phyloP scores from a whole-genome alignment of 257 asterid species.

The Jacaranda mimosifolia region DNA sequence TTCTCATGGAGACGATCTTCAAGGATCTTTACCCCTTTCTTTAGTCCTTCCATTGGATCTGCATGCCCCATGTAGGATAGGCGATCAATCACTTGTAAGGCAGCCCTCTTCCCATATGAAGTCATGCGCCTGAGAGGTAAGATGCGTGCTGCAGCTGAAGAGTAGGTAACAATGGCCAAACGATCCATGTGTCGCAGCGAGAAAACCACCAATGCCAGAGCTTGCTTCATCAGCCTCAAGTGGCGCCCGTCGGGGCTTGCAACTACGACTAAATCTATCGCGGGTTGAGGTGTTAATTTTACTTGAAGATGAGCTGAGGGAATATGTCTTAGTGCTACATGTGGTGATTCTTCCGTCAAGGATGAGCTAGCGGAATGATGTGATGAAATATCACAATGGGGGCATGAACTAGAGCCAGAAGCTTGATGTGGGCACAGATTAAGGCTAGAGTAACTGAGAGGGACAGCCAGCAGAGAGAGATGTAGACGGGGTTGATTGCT shows the following conservation, averaged over 20 bases:
- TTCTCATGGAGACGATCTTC: constrained; percentile 57
- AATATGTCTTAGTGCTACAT: constrained; percentile 7
- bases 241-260: constrained; percentile 69
- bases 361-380: constrained; percentile 15
- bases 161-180: constrained; percentile 63
- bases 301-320: constrained; percentile 52
- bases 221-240: constrained; percentile 69
- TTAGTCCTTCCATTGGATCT: constrained; percentile 65
- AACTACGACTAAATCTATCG: constrained; percentile 67
- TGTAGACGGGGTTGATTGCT: constrained; percentile 50
- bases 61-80: constrained; percentile 59
- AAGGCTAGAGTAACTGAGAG: constrained; percentile 39
- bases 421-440: constrained; percentile 37
- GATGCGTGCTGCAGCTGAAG: constrained; percentile 63
- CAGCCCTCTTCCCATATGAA: constrained; percentile 63
- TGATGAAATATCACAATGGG: neutral
- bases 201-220: constrained; percentile 66
- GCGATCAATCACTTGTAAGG: constrained; percentile 70
- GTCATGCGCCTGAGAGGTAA: constrained; percentile 81
- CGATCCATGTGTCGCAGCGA: constrained; percentile 65
- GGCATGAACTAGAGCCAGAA: constrained; percentile 31
- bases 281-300: constrained; percentile 53
- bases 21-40: constrained; percentile 64
- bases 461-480: constrained; percentile 51
- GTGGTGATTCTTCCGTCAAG: constrained; percentile 35